These are phyloP conservation scores for Ilex aquifolium DNA, from an alignment of 257 asterid genomes.

Conservation along the genomic window DNA sequence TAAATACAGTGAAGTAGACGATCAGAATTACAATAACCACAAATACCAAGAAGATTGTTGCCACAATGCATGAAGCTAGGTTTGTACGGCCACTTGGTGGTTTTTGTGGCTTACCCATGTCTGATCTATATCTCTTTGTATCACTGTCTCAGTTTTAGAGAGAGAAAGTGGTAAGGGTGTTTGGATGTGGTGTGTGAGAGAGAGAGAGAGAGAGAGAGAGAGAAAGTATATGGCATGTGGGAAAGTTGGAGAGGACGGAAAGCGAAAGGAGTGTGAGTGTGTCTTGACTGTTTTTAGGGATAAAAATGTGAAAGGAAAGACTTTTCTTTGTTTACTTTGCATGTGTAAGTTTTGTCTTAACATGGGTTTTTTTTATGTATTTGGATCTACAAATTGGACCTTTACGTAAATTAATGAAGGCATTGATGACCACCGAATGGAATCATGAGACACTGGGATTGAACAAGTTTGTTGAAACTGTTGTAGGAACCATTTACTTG, in stretches of 20 bases:
- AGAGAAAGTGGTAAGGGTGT: neutral
- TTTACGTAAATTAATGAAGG: no score
- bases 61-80: slow-evolving; percentile 71
- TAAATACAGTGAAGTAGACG: slow-evolving; percentile 70
- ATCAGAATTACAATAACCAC: slow-evolving; percentile 36
- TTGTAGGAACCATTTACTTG: no score
- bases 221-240: neutral
- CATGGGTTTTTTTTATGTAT: no score
- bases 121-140: neutral
- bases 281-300: neutral
- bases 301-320: no score
- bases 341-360: no score
- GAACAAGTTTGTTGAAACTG: no score
- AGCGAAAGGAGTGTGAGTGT: slow-evolving; percentile 2
- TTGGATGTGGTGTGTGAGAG: neutral
- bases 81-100: slow-evolving; percentile 70
- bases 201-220: neutral
- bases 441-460: no score
- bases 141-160: neutral
- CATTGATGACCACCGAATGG: no score
- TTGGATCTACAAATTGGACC: no score
- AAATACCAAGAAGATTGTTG: slow-evolving; percentile 64
- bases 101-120: slow-evolving; percentile 48
- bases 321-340: no score
- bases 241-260: neutral